phyloP scores from a whole-genome alignment of 2,329 filamentous ascomycete species.

The Onygenales sp. region DNA sequence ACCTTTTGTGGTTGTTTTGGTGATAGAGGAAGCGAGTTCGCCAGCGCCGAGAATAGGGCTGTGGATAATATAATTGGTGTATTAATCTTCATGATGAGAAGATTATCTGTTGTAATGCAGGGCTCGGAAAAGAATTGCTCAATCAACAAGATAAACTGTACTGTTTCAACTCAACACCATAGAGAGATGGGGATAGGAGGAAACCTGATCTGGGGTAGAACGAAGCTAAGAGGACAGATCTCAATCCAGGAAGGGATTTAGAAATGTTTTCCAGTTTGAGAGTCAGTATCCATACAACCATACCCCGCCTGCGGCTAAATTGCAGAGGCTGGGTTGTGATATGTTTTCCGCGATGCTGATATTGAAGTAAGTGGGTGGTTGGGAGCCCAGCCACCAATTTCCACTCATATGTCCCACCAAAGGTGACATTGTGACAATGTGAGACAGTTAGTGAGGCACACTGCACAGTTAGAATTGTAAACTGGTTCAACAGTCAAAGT shows the following conservation, averaged over 20 bases:
- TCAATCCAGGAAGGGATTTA: too few species aligned
- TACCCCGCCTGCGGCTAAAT: background rate
- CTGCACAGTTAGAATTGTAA: background rate
- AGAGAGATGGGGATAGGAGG: background rate
- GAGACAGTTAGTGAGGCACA: background rate
- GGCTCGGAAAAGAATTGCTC: background rate
- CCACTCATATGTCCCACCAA: background rate
- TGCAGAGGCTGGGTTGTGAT: slow-evolving; percentile 2
- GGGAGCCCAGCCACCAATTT: slow-evolving; percentile 7
- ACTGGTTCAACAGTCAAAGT: too few species aligned
- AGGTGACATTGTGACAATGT: background rate
- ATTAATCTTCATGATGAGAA: background rate
- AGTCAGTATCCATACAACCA: background rate
- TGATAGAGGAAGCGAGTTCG: background rate
- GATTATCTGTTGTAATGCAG: background rate
- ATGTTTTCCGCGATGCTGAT: background rate
- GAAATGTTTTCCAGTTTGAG: background rate
- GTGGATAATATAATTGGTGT: slow-evolving; percentile 12
- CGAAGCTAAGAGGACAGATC: too few species aligned
- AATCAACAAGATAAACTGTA: background rate
- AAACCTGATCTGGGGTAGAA: too few species aligned
- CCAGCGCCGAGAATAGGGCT: slow-evolving; percentile 4
- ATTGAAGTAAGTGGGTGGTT: slow-evolving; percentile 2
- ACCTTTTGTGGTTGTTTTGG: background rate
- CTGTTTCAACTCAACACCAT: background rate